Base-by-base conservation (phyloP, 257 asterid genomes). In the Fraxinus pennsylvanica region DNA sequence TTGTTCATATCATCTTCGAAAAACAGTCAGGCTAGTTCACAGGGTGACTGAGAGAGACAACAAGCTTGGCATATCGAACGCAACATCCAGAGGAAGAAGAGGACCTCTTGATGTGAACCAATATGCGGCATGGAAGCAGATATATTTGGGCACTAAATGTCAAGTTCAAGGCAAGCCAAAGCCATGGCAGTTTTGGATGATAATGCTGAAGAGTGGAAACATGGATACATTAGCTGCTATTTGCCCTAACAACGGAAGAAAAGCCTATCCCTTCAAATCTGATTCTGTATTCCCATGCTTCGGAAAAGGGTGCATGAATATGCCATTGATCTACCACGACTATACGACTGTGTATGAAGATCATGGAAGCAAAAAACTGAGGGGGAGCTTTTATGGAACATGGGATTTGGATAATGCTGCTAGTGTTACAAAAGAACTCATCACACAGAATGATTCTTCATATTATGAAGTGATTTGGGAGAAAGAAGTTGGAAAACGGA, bases 161-260 rank as follows among this genome's bases (percentile, higher is more conserved):
- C 83, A 90, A 79, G 95, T 88, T 7, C n/a, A 79, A 41, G 95
- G 83, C 85, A 67, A 81, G 12, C 87, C 90, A 25, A 82, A 72
- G 33, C 89, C 94, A 78, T 90, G 94, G 92, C 89, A 88, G 45
- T 88, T 88, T 78, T 85, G 94, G 94, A 87, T 87, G 94, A 80
- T 87, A 66, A 90, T 87, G 92, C 82, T 88, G 36, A 90, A 90
- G 88, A 90, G 84, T 84, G 91, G 94, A 7, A 90, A 88, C 72
- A 85, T 88, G 90, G 94, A 90, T 52, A 88, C 91, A 39, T 76
- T n/a, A 25, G 90, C 94, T 8, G 89, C 89, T 43, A 74, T 30
- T 54, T 90, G 92, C 78, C 92, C 92, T 0, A 77, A 79, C 72
- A 87, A 90, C 10, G 92, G 94, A 10, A 76, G 76, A 32, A 88